Evolutionary conservation across 2,329 filamentous ascomycete species (phyloP).

Genomic region (Lasiodiplodia theobromae): DNA sequence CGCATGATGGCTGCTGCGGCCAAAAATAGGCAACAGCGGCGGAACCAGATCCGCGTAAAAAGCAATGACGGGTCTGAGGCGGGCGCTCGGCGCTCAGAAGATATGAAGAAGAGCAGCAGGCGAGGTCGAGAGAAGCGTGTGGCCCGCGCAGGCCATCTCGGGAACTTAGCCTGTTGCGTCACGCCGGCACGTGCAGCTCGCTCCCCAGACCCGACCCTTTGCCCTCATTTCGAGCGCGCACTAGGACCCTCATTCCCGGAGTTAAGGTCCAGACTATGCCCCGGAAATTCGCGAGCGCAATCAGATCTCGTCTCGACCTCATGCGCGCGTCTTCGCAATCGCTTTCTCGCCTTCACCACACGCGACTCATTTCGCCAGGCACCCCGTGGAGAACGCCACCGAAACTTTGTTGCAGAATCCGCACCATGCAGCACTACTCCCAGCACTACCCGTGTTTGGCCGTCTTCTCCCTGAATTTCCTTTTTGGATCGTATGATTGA

Average conservation of each 20-base stretch:
- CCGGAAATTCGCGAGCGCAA: constrained; percentile 11
- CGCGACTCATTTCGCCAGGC: constrained; percentile 21
- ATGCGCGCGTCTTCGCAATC: constrained; percentile 5
- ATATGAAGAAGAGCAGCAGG: constrained; percentile 17
- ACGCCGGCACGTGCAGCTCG: constrained; percentile 16
- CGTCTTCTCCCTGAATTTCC: constrained; percentile 13
- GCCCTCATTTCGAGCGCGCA: constrained; percentile 5
- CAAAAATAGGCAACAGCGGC: constrained; percentile 26
- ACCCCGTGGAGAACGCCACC: constrained; percentile 10
- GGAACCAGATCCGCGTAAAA: constrained; percentile 22
- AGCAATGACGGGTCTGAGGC: constrained; percentile 4
- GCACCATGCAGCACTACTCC: background rate
- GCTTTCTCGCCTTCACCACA: background rate
- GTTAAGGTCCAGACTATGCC: background rate
- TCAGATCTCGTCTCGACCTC: constrained; percentile 5
- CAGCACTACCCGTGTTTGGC: constrained; percentile 6
- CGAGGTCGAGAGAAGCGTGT: constrained; percentile 24
- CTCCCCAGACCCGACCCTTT: constrained; percentile 3
- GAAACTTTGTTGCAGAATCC: constrained; percentile 14
- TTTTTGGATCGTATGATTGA: constrained; percentile 21
- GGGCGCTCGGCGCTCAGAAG: constrained; percentile 4
- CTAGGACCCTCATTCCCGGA: constrained; percentile 19
- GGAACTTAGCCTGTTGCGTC: constrained; percentile 13
- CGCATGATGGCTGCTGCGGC: constrained; percentile 26
- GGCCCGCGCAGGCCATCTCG: background rate